Conservation (phyloP, 2,329 filamentous ascomycete genomes). For the Cercospora sp. region DNA sequence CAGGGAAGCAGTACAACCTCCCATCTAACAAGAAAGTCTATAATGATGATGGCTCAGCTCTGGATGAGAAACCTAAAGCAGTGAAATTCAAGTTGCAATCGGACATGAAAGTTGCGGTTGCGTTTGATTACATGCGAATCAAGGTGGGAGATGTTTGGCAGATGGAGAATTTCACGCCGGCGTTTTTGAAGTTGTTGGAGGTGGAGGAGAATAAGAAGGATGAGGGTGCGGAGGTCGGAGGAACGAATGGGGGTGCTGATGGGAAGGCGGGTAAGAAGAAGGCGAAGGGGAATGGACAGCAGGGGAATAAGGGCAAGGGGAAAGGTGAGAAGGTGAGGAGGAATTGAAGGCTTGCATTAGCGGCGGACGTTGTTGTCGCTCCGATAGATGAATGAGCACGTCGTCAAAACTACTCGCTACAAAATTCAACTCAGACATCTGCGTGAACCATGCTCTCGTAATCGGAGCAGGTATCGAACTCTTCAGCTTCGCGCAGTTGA, state of each 20-base stretch:
- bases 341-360: too few relatives aligned
- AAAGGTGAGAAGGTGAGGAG: background rate
- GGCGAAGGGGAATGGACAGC: background rate
- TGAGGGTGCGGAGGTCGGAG: conserved; percentile 10
- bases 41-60: background rate
- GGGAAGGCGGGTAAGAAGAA: background rate
- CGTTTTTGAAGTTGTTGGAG: conserved; percentile 59
- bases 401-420: too few relatives aligned
- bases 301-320: background rate
- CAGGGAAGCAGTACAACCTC: conserved; percentile 29
- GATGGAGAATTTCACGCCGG: conserved; percentile 63
- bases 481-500: too few relatives aligned
- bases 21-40: conserved; percentile 13
- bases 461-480: too few relatives aligned
- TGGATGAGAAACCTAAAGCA: conserved; percentile 20
- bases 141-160: conserved; percentile 69
- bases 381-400: too few relatives aligned
- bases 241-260: conserved; percentile 10
- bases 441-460: too few relatives aligned
- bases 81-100: conserved; percentile 44
- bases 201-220: conserved; percentile 40
- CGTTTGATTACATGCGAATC: conserved; percentile 78
- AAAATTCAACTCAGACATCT: too few relatives aligned
- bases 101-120: conserved; percentile 67
- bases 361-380: too few relatives aligned